Evolutionary conservation across 805 yeast species (phyloP).

Genomic region (Suhomyces prunicola): DNA sequence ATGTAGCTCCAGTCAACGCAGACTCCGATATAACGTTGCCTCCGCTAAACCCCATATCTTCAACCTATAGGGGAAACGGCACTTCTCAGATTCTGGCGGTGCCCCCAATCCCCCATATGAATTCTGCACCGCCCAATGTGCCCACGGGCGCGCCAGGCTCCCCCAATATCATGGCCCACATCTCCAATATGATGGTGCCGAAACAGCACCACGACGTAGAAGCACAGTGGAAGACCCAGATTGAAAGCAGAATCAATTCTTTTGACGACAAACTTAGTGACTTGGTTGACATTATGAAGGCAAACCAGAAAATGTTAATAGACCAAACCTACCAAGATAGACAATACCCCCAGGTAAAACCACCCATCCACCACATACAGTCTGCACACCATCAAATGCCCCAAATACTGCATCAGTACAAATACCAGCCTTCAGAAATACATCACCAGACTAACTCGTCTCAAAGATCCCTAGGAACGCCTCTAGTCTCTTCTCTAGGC

Average conservation of each 20-base stretch:
- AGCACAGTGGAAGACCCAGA: slow-evolving; percentile 29
- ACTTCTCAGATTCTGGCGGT: background rate
- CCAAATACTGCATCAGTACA: background rate
- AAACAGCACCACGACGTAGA: slow-evolving; percentile 10
- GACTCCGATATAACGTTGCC: slow-evolving; percentile 1
- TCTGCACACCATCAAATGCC: background rate
- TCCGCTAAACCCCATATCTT: background rate
- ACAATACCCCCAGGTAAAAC: background rate
- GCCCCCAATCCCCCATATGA: background rate
- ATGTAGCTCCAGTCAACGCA: background rate
- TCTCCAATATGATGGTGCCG: background rate
- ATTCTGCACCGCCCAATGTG: background rate
- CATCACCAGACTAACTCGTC: no score
- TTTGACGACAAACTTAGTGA: slow-evolving; percentile 39
- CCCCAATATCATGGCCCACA: background rate
- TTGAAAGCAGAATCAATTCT: slow-evolving; percentile 32
- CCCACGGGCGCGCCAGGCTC: slow-evolving; percentile 1
- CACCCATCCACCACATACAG: background rate
- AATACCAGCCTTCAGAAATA: background rate
- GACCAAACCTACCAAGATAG: slow-evolving; percentile 6
- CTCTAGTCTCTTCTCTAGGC: background rate
- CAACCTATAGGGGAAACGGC: background rate
- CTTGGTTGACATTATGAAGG: slow-evolving; percentile 32
- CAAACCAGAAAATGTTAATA: slow-evolving; percentile 28
- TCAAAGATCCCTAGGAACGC: background rate